Evolutionary conservation across 2,329 filamentous ascomycete species (phyloP).

Genomic region (Mollisiaceae sp.): DNA sequence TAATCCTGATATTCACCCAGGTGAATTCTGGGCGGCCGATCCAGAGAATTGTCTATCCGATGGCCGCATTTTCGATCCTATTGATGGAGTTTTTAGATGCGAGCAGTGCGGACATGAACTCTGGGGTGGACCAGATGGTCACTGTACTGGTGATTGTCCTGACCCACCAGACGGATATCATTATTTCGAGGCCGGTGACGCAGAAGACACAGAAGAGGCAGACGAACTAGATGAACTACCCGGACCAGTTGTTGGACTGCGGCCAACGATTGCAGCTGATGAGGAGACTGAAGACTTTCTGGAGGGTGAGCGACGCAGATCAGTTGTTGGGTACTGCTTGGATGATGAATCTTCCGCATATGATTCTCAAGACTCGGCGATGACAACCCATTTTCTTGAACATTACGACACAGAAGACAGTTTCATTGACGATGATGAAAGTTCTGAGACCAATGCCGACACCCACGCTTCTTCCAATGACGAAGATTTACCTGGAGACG

Average conservation of each 20-base stretch:
- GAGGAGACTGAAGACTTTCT: conserved; percentile 24
- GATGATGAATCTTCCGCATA: conserved; percentile 39
- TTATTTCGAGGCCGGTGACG: conserved; percentile 28
- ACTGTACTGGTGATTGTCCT: conserved; percentile 30
- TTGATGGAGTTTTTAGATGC: conserved; percentile 34
- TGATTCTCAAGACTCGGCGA: conserved; percentile 36
- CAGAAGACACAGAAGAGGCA: neutral
- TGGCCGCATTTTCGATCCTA: conserved; percentile 23
- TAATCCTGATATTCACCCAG: neutral
- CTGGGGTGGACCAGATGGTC: conserved; percentile 26
- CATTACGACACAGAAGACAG: conserved; percentile 38
- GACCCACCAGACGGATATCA: conserved; percentile 6
- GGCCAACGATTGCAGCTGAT: conserved; percentile 20
- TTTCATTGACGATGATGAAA: conserved; percentile 35
- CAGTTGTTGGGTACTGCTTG: conserved; percentile 28
- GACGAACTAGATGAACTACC: neutral
- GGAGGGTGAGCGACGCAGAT: conserved; percentile 5
- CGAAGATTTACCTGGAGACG: conserved; percentile 18
- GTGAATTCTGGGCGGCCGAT: neutral
- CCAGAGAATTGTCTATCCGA: neutral
- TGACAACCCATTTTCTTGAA: conserved; percentile 8
- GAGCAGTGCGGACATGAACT: conserved; percentile 35
- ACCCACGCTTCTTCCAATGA: conserved; percentile 1
- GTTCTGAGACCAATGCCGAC: too few relatives aligned
- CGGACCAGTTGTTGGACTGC: conserved; percentile 7